These are phyloP conservation scores for Spongiforma sp. DNA, from an alignment of 1,284 basidiomycete genomes.

Conservation along the genomic window DNA sequence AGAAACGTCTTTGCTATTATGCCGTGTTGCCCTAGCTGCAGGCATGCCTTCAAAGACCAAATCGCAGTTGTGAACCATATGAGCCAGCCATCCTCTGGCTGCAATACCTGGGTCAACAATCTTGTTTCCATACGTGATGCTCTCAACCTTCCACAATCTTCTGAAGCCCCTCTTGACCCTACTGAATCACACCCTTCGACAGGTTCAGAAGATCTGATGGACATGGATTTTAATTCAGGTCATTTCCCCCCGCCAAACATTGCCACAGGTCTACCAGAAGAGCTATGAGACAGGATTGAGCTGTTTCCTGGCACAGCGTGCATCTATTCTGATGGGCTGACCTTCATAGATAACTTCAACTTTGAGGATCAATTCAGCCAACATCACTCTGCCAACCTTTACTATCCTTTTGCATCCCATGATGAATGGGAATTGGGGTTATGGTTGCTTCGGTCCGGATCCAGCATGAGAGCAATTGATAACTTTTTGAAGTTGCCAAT, in stretches of 20 bases:
- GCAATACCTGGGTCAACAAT: conserved; percentile 1
- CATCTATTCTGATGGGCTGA: not conserved
- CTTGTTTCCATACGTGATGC: not conserved
- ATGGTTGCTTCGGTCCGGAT: conserved; percentile 2
- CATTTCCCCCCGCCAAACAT: too few relatives aligned
- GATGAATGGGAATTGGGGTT: conserved; percentile 2
- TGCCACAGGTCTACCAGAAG: too few relatives aligned
- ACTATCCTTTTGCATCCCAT: not conserved
- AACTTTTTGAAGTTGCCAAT: not conserved
- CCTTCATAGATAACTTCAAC: not conserved
- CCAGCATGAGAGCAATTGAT: conserved; percentile 1
- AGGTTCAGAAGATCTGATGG: not conserved
- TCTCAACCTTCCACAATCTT: not conserved
- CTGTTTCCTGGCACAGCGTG: not conserved
- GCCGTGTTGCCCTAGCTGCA: not conserved
- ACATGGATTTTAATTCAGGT: not conserved
- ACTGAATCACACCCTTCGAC: not conserved
- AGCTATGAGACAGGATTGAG: too few relatives aligned
- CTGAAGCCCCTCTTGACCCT: not conserved
- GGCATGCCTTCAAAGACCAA: not conserved
- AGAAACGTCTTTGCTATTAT: not conserved
- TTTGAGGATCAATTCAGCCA: not conserved
- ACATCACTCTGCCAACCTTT: not conserved
- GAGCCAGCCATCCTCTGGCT: conserved; percentile 3
- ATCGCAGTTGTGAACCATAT: not conserved